Evolutionary conservation across 202 grass and related monocot genomes (phyloP).

Genomic region (Zizania palustris): DNA sequence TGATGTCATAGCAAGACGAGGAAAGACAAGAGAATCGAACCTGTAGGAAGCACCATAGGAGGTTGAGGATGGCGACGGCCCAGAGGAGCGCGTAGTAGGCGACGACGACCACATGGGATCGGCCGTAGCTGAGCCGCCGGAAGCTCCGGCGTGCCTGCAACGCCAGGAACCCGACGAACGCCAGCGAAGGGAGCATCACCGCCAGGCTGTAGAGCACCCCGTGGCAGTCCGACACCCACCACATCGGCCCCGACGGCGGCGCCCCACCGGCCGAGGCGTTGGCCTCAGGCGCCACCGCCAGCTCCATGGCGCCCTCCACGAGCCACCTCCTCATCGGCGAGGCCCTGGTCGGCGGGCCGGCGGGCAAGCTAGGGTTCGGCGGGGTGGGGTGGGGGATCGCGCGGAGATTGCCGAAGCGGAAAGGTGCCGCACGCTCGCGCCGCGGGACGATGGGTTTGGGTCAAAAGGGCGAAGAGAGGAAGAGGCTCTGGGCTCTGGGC

Average conservation of each 20-base stretch:
- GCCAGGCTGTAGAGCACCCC: slow-evolving; percentile 76
- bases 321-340: slow-evolving; percentile 51
- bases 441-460: slow-evolving; percentile 10
- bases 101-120: slow-evolving; percentile 82
- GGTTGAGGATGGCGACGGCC: slow-evolving; percentile 83
- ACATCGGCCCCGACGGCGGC: slow-evolving; percentile 26
- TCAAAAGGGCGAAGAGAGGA: neutral
- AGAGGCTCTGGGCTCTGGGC: neutral
- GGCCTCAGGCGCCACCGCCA: slow-evolving; percentile 52
- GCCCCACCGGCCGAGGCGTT: slow-evolving; percentile 37
- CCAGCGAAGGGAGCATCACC: slow-evolving; percentile 71
- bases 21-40: slow-evolving; percentile 22
- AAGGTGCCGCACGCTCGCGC: slow-evolving; percentile 28
- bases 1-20: neutral
- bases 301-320: slow-evolving; percentile 55
- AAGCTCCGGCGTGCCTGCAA: slow-evolving; percentile 84
- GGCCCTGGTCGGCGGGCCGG: neutral
- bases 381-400: slow-evolving; percentile 34
- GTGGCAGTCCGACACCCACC: slow-evolving; percentile 79
- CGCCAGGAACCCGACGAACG: slow-evolving; percentile 85
- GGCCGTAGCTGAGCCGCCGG: slow-evolving; percentile 70
- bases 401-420: slow-evolving; percentile 35
- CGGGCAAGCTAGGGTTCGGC: slow-evolving; percentile 42
- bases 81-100: slow-evolving; percentile 87
- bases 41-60: slow-evolving; percentile 94